Evolutionary conservation across 1,284 basidiomycete genomes (phyloP).

Genomic region (Trametes pubescens): DNA sequence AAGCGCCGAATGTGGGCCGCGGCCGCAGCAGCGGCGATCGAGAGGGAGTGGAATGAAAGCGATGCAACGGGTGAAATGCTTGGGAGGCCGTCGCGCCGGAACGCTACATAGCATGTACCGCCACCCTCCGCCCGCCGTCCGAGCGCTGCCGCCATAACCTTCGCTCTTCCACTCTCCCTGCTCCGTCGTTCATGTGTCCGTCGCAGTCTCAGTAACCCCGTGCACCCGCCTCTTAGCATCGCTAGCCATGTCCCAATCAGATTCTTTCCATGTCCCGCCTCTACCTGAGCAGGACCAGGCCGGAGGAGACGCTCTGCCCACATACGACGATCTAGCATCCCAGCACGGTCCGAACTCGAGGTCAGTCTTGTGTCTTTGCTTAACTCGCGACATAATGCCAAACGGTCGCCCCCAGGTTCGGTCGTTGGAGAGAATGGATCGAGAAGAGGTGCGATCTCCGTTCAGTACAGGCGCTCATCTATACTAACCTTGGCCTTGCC

Average conservation of each 20-base stretch:
- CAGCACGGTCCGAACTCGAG: conserved; percentile 82
- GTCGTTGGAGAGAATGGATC: conserved; percentile 84
- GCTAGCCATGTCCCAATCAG: conserved; percentile 34
- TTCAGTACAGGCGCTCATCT: conserved; percentile 18
- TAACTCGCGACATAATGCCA: not conserved
- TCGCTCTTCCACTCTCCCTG: not conserved
- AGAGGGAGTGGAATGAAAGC: conserved; percentile 1
- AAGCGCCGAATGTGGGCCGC: not conserved
- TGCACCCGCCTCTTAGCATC: not conserved
- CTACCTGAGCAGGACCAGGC: conserved; percentile 63
- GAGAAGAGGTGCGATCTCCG: conserved; percentile 71
- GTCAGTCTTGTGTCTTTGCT: conserved; percentile 41
- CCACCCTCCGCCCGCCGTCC: conserved; percentile 17
- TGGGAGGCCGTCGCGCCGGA: not conserved
- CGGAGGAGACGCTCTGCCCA: conserved; percentile 71
- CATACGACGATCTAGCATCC: conserved; percentile 77
- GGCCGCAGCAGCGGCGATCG: conserved; percentile 1
- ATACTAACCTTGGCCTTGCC: conserved; percentile 1
- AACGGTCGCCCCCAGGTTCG: conserved; percentile 61
- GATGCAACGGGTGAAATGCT: conserved; percentile 12
- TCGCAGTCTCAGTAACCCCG: not conserved
- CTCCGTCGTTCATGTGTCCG: conserved; percentile 11
- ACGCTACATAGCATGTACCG: conserved; percentile 19
- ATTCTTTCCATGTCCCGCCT: conserved; percentile 34
- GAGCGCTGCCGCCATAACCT: conserved; percentile 11